phyloP scores from a whole-genome alignment of 2,329 filamentous ascomycete species.

The Pseudopyrenochaeta lycopersici region DNA sequence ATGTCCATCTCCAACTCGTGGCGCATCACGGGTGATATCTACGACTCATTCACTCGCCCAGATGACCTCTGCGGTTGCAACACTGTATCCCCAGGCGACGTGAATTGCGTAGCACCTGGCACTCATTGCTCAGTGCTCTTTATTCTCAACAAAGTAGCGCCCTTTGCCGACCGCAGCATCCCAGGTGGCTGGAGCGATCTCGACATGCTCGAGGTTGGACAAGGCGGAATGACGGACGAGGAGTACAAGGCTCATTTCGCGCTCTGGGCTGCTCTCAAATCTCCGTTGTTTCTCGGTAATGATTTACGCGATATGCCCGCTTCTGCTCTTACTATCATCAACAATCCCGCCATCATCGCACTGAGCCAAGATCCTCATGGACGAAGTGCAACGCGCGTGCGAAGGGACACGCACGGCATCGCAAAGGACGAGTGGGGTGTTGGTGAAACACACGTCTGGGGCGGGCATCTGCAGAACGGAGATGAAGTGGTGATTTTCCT shows the following conservation, averaged over 20 bases:
- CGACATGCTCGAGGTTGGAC: conserved; percentile 42
- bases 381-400: conserved; percentile 30
- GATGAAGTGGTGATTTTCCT: conserved; percentile 32
- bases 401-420: conserved; percentile 20
- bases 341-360: conserved; percentile 44
- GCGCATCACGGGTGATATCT: conserved; percentile 43
- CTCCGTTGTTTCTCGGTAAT: conserved; percentile 56
- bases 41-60: conserved; percentile 39
- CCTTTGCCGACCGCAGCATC: conserved; percentile 37
- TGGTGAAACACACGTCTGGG: conserved; percentile 37
- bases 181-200: conserved; percentile 42
- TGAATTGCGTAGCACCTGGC: conserved; percentile 36
- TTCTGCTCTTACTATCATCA: conserved; percentile 52
- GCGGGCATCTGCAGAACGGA: conserved; percentile 29
- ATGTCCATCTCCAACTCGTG: conserved; percentile 46
- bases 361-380: conserved; percentile 36
- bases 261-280: conserved; percentile 53
- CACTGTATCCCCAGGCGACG: conserved; percentile 30
- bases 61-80: conserved; percentile 39
- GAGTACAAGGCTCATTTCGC: conserved; percentile 53
- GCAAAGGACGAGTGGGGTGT: conserved; percentile 33
- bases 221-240: conserved; percentile 38
- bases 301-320: conserved; percentile 49
- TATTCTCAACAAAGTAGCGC: conserved; percentile 40
- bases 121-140: conserved; percentile 40